phyloP scores from a whole-genome alignment of 2,329 filamentous ascomycete species.

The Fusarium graminum region DNA sequence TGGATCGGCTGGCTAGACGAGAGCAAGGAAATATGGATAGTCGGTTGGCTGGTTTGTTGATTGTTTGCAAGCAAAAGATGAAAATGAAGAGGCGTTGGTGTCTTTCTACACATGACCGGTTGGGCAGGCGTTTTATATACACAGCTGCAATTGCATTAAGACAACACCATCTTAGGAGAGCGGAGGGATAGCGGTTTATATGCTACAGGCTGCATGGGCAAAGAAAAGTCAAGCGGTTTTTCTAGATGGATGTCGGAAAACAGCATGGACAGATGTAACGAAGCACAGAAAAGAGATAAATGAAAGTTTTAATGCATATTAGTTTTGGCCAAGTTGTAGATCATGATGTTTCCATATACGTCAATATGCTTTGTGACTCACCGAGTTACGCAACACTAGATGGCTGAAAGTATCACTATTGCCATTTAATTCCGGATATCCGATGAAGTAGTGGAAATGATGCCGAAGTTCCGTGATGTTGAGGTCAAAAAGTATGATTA shows the following conservation, averaged over 20 bases:
- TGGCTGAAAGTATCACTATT: neutral
- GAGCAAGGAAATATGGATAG: neutral
- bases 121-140: slow-evolving; percentile 50
- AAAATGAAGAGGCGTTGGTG: slow-evolving; percentile 48
- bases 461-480: slow-evolving; percentile 43
- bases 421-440: neutral
- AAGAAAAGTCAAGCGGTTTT: slow-evolving; percentile 45
- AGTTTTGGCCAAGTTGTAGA: neutral
- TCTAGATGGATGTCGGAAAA: slow-evolving; percentile 49
- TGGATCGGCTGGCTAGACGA: slow-evolving; percentile 20
- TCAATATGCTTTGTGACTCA: neutral
- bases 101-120: slow-evolving; percentile 49
- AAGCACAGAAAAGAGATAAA: slow-evolving; percentile 49
- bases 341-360: neutral
- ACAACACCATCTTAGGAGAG: slow-evolving; percentile 43
- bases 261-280: slow-evolving; percentile 50
- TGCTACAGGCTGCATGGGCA: slow-evolving; percentile 46
- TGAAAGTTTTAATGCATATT: slow-evolving; percentile 46
- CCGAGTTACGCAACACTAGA: neutral
- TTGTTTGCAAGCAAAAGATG: slow-evolving; percentile 40
- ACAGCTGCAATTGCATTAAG: slow-evolving; percentile 48
- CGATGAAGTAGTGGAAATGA: slow-evolving; percentile 3
- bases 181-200: slow-evolving; percentile 43
- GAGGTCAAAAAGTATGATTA: slow-evolving; percentile 17
- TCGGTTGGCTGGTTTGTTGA: slow-evolving; percentile 17